These are phyloP conservation scores for Penicillium goetzii DNA, from an alignment of 495 filamentous ascomycete genomes.

Conservation along the genomic window DNA sequence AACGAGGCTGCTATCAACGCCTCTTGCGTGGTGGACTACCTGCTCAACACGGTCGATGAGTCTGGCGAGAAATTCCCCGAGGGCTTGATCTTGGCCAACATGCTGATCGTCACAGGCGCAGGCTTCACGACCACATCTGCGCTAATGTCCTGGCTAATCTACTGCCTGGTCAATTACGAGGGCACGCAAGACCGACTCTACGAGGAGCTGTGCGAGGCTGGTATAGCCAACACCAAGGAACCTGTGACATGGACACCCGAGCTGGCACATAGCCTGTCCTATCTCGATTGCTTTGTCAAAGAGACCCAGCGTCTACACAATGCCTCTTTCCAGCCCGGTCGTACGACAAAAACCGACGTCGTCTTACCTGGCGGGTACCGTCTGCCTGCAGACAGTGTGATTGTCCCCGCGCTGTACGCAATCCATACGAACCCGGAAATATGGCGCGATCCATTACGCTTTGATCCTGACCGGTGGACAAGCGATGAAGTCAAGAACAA, in stretches of 20 bases:
- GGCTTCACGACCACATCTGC: constrained; percentile 59
- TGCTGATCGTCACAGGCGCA: constrained; percentile 48
- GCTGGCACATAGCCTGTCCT: constrained; percentile 44
- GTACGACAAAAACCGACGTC: constrained; percentile 53
- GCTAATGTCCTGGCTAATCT: constrained; percentile 58
- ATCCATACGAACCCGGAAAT: constrained; percentile 57
- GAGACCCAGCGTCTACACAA: constrained; percentile 60
- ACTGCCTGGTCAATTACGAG: constrained; percentile 52
- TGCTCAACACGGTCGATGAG: constrained; percentile 49
- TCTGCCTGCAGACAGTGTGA: constrained; percentile 46
- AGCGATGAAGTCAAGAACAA: constrained; percentile 48
- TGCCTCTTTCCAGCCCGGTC: constrained; percentile 58
- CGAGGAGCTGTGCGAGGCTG: constrained; percentile 55
- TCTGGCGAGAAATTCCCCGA: constrained; percentile 55
- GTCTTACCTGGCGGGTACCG: constrained; percentile 60
- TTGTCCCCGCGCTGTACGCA: constrained; percentile 50
- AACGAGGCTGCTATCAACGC: constrained; percentile 52
- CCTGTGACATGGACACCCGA: constrained; percentile 40
- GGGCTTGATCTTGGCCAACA: constrained; percentile 35
- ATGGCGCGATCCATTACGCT: constrained; percentile 55
- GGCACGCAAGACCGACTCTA: constrained; percentile 56
- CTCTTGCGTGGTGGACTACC: constrained; percentile 51
- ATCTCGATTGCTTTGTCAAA: constrained; percentile 59
- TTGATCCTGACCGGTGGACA: constrained; percentile 60
- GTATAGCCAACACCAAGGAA: constrained; percentile 36